phyloP scores from a whole-genome alignment of 75 land plant genomes.

The Pseudotsuga menziesii region DNA sequence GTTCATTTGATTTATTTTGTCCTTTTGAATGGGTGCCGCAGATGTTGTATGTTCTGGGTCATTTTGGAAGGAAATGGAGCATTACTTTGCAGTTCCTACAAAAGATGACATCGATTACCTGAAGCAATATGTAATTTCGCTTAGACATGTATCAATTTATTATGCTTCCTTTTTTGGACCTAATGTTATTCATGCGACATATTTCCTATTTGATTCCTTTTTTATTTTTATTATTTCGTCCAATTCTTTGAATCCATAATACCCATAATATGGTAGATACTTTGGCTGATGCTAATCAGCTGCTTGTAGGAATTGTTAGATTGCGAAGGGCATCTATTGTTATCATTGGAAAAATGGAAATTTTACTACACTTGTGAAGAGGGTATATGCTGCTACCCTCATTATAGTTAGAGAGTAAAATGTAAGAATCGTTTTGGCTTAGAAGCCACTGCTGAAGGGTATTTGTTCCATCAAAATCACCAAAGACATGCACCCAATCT shows the following conservation, averaged over 20 bases:
- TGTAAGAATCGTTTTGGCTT: too few relatives aligned
- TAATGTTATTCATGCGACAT: background rate
- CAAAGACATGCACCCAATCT: too few relatives aligned
- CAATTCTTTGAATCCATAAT: background rate
- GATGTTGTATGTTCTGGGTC: slow-evolving; percentile 39
- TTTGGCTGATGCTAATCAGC: background rate
- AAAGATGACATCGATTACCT: slow-evolving; percentile 43
- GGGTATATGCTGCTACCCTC: too few relatives aligned
- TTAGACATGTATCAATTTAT: background rate
- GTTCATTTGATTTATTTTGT: background rate
- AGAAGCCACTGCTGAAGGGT: too few relatives aligned
- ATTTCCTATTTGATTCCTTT: background rate
- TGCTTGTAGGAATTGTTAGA: background rate
- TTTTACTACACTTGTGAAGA: background rate
- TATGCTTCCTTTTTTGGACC: background rate
- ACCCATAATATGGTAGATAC: background rate
- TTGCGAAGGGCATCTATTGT: background rate
- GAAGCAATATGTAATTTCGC: slow-evolving; percentile 46
- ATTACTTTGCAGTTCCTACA: slow-evolving; percentile 53
- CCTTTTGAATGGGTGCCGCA: slow-evolving; percentile 21
- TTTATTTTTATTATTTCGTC: background rate
- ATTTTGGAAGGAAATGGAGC: slow-evolving; percentile 86
- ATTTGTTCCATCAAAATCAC: too few relatives aligned
- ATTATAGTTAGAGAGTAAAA: too few relatives aligned
- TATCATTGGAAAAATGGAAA: too few relatives aligned